Evolutionary conservation across 164 flowering plant species (phyloP).

Genomic region (Houttuynia cordata): DNA sequence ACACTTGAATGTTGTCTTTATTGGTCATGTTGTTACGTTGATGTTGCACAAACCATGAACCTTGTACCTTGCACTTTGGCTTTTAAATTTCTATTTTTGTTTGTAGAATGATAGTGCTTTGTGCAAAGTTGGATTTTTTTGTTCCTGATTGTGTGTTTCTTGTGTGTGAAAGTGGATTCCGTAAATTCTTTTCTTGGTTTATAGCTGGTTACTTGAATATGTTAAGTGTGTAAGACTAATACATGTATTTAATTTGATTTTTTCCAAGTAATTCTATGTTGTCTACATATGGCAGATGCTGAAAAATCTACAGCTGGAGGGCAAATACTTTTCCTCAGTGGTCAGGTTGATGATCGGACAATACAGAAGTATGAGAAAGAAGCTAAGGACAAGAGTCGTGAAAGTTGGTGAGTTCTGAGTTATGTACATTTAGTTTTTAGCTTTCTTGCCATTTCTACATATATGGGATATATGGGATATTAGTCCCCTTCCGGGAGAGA

Average conservation of each 20-base stretch:
- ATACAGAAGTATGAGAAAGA: constrained; percentile 98
- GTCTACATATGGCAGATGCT: constrained; percentile 47
- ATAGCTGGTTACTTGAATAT: too few species aligned
- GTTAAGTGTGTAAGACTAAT: too few species aligned
- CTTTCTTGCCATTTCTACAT: too few species aligned
- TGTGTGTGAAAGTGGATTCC: too few species aligned
- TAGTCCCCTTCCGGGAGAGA: too few species aligned
- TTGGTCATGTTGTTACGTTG: constrained; percentile 3
- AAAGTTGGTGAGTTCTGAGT: constrained; percentile 68
- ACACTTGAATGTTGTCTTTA: constrained; percentile 4
- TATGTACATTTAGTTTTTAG: too few species aligned
- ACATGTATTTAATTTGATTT: too few species aligned
- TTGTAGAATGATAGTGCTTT: background rate
- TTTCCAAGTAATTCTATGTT: background rate
- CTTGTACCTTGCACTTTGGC: background rate
- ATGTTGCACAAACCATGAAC: background rate
- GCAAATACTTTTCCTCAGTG: constrained; percentile 95
- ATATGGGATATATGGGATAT: too few species aligned
- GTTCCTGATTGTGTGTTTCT: too few species aligned
- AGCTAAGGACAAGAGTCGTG: constrained; percentile 95
- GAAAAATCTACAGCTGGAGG: constrained; percentile 96
- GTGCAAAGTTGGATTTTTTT: too few species aligned
- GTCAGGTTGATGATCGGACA: constrained; percentile 97
- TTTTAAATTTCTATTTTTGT: too few species aligned
- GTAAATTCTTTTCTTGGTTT: too few species aligned